Conservation (phyloP, 228 moss, liverwort and hornwort genomes). For the Sphagnum magellanicum region DNA sequence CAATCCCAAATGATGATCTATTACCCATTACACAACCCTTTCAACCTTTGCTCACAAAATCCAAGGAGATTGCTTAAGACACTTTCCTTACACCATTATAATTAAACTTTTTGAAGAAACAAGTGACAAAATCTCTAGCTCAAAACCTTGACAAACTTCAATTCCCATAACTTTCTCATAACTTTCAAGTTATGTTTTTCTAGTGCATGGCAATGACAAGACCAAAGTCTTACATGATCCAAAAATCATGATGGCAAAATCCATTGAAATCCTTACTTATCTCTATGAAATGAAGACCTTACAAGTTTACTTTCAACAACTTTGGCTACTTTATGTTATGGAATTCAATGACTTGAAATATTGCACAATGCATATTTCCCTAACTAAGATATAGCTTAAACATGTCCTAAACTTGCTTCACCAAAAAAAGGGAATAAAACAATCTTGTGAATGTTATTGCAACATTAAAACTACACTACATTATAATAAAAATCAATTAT, state of each 20-base stretch:
- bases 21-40: conserved; percentile 82
- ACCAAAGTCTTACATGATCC: too few relatives aligned
- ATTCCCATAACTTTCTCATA: too few relatives aligned
- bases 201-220: too few relatives aligned
- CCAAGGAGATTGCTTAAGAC: background rate
- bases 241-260: too few relatives aligned
- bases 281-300: conserved; percentile 64
- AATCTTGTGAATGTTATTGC: too few relatives aligned
- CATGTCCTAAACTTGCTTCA: background rate
- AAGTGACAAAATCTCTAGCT: too few relatives aligned
- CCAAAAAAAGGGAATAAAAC: background rate
- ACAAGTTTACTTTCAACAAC: conserved; percentile 40
- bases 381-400: background rate
- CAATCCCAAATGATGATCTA: conserved; percentile 78
- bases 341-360: conserved; percentile 56
- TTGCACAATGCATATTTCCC: background rate
- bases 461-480: too few relatives aligned
- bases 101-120: too few relatives aligned
- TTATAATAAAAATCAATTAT: too few relatives aligned
- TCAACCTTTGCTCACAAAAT: conserved; percentile 63
- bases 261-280: conserved; percentile 38
- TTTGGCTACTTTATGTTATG: conserved; percentile 80
- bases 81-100: too few relatives aligned
- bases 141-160: too few relatives aligned
- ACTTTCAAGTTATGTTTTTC: too few relatives aligned